phyloP scores from a whole-genome alignment of 202 grass and related monocot genomes.

The Setaria viridis region DNA sequence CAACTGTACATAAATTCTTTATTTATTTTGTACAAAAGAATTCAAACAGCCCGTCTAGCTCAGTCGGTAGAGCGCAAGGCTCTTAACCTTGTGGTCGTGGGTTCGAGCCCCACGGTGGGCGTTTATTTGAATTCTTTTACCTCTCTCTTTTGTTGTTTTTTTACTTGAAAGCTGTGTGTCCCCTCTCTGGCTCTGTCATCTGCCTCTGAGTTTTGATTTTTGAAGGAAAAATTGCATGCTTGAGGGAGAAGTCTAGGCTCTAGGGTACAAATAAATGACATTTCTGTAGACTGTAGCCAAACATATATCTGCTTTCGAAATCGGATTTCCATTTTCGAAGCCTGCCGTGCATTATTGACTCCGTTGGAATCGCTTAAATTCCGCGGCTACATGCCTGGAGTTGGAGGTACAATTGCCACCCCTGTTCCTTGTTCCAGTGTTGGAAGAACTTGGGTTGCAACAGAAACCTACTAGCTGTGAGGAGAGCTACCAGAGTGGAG shows the following conservation, averaged over 20 bases:
- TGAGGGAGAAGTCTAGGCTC: background rate
- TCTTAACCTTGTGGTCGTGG: constrained; percentile 90
- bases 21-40: too few relatives aligned
- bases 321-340: background rate
- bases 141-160: background rate
- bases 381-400: background rate
- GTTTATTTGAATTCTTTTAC: background rate
- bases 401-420: background rate
- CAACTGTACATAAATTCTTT: too few relatives aligned
- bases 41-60: constrained; percentile 64
- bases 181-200: background rate
- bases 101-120: constrained; percentile 85
- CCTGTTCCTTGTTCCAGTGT: too few relatives aligned
- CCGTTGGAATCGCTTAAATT: background rate
- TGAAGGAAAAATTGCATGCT: background rate
- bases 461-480: too few relatives aligned
- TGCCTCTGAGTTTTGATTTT: background rate
- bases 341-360: background rate
- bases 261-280: background rate
- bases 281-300: background rate
- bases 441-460: background rate
- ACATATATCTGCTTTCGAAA: background rate
- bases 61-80: constrained; percentile 80
- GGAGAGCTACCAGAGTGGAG: background rate
- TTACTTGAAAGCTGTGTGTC: background rate